Conservation (phyloP, 257 asterid genomes). For the Ligustrum vulgare region DNA sequence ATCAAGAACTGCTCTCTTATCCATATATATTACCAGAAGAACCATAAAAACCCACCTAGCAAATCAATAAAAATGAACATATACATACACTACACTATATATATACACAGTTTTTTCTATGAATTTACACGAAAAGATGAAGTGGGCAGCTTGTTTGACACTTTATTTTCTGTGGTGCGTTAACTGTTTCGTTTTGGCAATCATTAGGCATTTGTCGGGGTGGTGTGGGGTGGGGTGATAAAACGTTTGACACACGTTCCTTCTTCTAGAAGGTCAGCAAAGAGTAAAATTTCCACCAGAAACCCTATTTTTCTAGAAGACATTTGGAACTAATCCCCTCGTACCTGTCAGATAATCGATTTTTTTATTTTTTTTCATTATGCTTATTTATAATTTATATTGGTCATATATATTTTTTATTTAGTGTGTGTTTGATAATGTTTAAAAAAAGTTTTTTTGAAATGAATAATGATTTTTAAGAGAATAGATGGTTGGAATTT, state of each 20-base stretch:
- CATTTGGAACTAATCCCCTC: neutral
- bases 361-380: neutral
- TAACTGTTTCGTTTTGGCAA: constrained; percentile 26
- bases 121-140: constrained; percentile 22
- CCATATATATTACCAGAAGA: constrained; percentile 14
- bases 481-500: too few relatives aligned
- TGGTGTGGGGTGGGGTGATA: neutral
- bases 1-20: constrained; percentile 16
- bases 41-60: neutral
- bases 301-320: constrained; percentile 27
- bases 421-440: too few relatives aligned
- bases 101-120: neutral
- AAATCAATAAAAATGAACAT: neutral
- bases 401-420: too few relatives aligned
- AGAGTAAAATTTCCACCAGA: neutral
- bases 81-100: neutral
- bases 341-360: neutral
- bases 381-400: too few relatives aligned
- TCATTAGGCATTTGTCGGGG: constrained; percentile 9
- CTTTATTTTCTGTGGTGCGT: constrained; percentile 26
- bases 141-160: constrained; percentile 49
- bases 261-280: constrained; percentile 25
- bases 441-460: too few relatives aligned
- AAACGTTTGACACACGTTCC: neutral
- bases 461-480: too few relatives aligned